phyloP scores from a whole-genome alignment of 768 basidiomycete species.

The Pleurotus ostreatus region DNA sequence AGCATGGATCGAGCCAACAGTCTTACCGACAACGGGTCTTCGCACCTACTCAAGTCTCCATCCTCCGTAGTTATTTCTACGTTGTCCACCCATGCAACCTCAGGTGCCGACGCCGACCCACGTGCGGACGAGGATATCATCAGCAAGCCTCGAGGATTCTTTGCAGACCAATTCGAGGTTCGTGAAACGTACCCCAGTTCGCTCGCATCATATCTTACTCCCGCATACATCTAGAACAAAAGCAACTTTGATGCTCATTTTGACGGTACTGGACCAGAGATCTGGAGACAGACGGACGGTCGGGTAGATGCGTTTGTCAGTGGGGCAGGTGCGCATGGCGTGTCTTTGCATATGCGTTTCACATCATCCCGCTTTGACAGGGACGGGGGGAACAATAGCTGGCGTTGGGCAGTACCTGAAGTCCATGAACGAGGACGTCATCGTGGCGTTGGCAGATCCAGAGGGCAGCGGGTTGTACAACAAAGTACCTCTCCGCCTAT shows the following conservation, averaged over 20 bases:
- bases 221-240: slow-evolving; percentile 50
- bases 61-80: slow-evolving; percentile 54
- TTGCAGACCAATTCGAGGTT: slow-evolving; percentile 94
- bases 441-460: slow-evolving; percentile 83
- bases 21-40: slow-evolving; percentile 14
- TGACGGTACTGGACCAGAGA: slow-evolving; percentile 88
- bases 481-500: slow-evolving; percentile 47
- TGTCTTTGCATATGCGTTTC: not conserved
- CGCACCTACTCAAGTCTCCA: slow-evolving; percentile 35
- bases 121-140: slow-evolving; percentile 38
- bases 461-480: slow-evolving; percentile 95
- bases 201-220: not conserved
- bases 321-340: slow-evolving; percentile 64
- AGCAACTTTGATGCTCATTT: slow-evolving; percentile 91
- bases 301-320: slow-evolving; percentile 79
- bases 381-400: slow-evolving; percentile 95
- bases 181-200: slow-evolving; percentile 4
- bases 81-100: slow-evolving; percentile 35
- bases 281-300: slow-evolving; percentile 90
- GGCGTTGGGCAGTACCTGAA: slow-evolving; percentile 82
- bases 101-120: slow-evolving; percentile 29
- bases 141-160: slow-evolving; percentile 73
- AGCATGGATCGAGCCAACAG: slow-evolving; percentile 8
- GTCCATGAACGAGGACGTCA: slow-evolving; percentile 58
- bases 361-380: slow-evolving; percentile 29